These are phyloP conservation scores for Odontarrhena argentea DNA, from an alignment of 345 rosid genomes.

Conservation along the genomic window DNA sequence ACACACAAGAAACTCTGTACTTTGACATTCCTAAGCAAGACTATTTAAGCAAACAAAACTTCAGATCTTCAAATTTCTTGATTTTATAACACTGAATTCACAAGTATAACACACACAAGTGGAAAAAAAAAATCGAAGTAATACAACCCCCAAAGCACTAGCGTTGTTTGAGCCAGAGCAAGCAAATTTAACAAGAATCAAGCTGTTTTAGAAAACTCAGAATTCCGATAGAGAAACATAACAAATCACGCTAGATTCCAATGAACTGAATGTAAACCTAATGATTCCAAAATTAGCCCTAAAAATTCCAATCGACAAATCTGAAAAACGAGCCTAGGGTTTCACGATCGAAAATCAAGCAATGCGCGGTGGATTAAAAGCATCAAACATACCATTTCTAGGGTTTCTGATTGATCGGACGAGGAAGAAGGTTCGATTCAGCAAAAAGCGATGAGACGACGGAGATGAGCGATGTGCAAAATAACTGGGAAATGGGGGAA, in stretches of 20 bases:
- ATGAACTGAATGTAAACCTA: not conserved
- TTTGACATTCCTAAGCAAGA: too few relatives aligned
- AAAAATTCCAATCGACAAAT: constrained; percentile 28
- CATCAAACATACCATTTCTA: constrained; percentile 31
- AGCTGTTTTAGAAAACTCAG: not conserved
- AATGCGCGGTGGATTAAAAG: not conserved
- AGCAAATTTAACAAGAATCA: not conserved
- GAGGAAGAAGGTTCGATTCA: constrained; percentile 11
- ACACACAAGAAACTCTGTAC: too few relatives aligned
- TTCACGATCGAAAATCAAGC: constrained; percentile 13
- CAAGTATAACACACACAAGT: not conserved
- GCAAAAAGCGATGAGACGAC: constrained; percentile 29
- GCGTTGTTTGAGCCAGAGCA: too few relatives aligned
- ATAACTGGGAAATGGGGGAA: not conserved
- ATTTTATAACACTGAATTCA: not conserved
- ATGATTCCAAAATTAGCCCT: not conserved
- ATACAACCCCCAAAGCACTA: too few relatives aligned
- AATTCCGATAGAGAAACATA: not conserved
- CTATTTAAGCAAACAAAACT: too few relatives aligned
- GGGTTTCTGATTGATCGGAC: constrained; percentile 18
- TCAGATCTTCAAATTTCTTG: not conserved
- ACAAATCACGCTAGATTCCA: not conserved
- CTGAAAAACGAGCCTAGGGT: constrained; percentile 7
- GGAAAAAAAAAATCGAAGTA: not conserved
- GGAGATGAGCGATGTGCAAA: constrained; percentile 12